Evolutionary conservation across 441 rosid genomes (phyloP), one percentile per base, ranked within the genome.

Genomic region (Geranium incanum): DNA sequence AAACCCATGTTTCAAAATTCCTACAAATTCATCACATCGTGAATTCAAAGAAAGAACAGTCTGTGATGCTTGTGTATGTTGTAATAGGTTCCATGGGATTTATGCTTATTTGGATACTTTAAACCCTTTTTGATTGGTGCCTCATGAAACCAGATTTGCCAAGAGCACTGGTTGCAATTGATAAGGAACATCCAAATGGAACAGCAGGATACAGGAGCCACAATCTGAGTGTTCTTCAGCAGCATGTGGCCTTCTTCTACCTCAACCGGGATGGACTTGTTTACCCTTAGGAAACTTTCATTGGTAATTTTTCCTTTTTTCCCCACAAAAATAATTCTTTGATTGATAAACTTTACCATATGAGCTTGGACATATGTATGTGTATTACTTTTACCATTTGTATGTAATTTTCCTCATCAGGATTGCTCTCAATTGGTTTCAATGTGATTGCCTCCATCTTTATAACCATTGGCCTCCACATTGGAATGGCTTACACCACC

Each of bases 181-280:
- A 91, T 74, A 68, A 81, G 2, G 87, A 86, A 11, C 84, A 89
- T 73, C 93, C 91, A 0, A 38, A 78, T 16, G 97, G 96, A 76
- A 88, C 96, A 55, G 75, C 83, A 7, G 89, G 85, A 2, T 89
- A 84, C 43, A 65, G 65, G 28, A 81, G 85, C 76, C 7, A 77
- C 57, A 81, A 86, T 28, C 33, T 88, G 71, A 87, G 84, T 70
- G 98, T 93, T 11, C 91, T 91, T 78, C 97, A 93, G 78, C 96
- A 91, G 74, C 97, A 93, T 78, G 94, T 78, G 0, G 88, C 89
- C 81, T 89, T 88, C 78, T 93, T 91, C 16, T 97, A 93, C 76
- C 82, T 72, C 69, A 88, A 91, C n/a, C 74, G 79, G 67, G 81
- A 89, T 75, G 96, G 96, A 55, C 86, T 93, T 68, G 65, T 93